Conservation (phyloP, 1,139 yeast genomes). For the Tardiomyces blankii region DNA sequence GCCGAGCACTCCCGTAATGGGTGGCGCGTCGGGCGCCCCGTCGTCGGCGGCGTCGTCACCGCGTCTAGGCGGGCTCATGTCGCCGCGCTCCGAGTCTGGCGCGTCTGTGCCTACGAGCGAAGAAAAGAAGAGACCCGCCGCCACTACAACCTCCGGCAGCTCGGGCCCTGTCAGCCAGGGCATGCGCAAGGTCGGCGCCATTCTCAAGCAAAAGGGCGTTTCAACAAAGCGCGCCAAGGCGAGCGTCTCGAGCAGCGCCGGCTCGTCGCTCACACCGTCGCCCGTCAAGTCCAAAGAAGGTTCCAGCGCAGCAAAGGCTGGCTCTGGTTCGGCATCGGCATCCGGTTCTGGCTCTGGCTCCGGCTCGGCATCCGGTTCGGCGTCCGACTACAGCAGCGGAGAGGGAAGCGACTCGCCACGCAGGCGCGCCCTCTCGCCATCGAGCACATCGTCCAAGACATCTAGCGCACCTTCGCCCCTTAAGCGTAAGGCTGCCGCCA, state of each 20-base stretch:
- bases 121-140: conserved; percentile 1
- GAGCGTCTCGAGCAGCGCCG: conserved; percentile 2
- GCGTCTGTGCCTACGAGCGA: neutral
- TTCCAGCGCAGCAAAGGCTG: too few relatives aligned
- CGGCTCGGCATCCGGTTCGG: neutral
- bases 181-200: conserved; percentile 8
- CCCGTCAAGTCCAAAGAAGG: conserved; percentile 3
- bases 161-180: neutral
- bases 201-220: conserved; percentile 9
- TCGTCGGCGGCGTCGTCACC: neutral
- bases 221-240: neutral
- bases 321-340: too few relatives aligned
- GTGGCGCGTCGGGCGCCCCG: neutral
- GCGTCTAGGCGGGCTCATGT: neutral
- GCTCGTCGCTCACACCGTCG: conserved; percentile 7
- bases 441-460: neutral
- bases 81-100: neutral
- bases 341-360: too few relatives aligned
- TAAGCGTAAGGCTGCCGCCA: conserved; percentile 13
- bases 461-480: conserved; percentile 1
- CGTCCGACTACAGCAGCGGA: neutral
- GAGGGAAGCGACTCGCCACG: neutral
- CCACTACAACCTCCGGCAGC: conserved; percentile 1
- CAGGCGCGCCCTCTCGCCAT: neutral
- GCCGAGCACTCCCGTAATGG: neutral